Conservation (phyloP, 352 stramenopile genomes). For the Globisporangium viniferum region DNA sequence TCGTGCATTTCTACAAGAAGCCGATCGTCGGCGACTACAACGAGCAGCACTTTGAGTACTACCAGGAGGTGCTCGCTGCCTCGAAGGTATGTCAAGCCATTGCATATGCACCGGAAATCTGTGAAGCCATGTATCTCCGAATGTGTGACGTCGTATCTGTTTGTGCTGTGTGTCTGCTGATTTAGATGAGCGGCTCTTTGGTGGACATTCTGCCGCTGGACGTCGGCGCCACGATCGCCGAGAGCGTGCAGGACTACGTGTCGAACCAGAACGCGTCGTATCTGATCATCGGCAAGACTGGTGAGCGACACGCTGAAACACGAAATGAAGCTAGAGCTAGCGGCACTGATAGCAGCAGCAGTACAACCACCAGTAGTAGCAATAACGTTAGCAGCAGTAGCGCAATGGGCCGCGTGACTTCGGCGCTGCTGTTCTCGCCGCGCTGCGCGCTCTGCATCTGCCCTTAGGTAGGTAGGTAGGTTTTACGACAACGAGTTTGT, state of each 20-base stretch:
- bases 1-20: conserved; percentile 65
- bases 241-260: conserved; percentile 58
- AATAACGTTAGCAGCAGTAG: conserved; percentile 10
- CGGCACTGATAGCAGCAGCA: background rate
- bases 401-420: conserved; percentile 31
- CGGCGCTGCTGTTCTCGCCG: conserved; percentile 53
- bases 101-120: background rate
- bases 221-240: conserved; percentile 32
- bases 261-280: conserved; percentile 36
- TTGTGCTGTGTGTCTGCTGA: background rate
- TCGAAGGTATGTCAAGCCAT: conserved; percentile 2
- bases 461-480: conserved; percentile 18
- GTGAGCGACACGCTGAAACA: conserved; percentile 10
- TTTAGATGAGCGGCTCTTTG: conserved; percentile 24
- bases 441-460: conserved; percentile 53
- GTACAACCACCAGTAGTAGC: background rate
- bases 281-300: conserved; percentile 42
- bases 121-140: background rate
- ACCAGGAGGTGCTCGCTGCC: conserved; percentile 26
- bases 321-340: background rate
- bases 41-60: conserved; percentile 29
- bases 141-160: background rate
- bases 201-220: conserved; percentile 43
- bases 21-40: conserved; percentile 39
- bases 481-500: no score